Conservation (phyloP, 2,329 filamentous ascomycete genomes). For the Diaporthe velutina region DNA sequence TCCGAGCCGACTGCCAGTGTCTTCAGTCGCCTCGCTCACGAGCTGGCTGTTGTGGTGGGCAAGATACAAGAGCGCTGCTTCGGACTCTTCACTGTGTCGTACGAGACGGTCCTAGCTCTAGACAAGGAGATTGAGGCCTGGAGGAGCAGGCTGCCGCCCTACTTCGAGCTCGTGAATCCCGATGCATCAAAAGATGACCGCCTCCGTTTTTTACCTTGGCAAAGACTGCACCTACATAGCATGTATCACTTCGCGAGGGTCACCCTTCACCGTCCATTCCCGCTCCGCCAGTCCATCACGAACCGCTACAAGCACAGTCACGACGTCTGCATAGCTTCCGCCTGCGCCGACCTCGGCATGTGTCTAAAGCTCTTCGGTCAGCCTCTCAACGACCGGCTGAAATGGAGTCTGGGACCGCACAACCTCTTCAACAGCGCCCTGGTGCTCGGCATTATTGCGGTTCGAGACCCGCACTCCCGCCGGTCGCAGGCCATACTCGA, state of each 20-base stretch:
- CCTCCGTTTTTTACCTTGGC: slow-evolving; percentile 51
- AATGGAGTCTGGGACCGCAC: slow-evolving; percentile 51
- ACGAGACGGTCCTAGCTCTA: slow-evolving; percentile 52
- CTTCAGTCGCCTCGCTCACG: slow-evolving; percentile 10
- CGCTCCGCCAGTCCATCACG: slow-evolving; percentile 55
- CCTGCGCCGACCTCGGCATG: slow-evolving; percentile 55
- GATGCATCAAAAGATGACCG: slow-evolving; percentile 47
- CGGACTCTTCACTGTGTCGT: slow-evolving; percentile 51
- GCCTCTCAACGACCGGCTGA: slow-evolving; percentile 50
- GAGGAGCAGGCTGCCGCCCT: slow-evolving; percentile 49
- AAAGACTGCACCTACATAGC: slow-evolving; percentile 54
- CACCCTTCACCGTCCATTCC: slow-evolving; percentile 54
- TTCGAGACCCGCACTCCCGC: slow-evolving; percentile 49
- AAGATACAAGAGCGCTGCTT: slow-evolving; percentile 56
- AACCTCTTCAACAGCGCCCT: slow-evolving; percentile 58
- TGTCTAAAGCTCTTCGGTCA: slow-evolving; percentile 49
- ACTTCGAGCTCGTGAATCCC: slow-evolving; percentile 44
- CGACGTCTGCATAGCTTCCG: slow-evolving; percentile 55
- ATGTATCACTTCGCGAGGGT: slow-evolving; percentile 55
- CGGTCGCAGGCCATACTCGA: slow-evolving; percentile 51
- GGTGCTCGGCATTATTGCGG: slow-evolving; percentile 52
- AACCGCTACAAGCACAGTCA: slow-evolving; percentile 54
- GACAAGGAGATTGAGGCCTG: slow-evolving; percentile 51
- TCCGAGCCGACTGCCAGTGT: slow-evolving; percentile 5
- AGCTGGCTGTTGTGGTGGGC: slow-evolving; percentile 45